phyloP scores from a whole-genome alignment of 1,284 basidiomycete genomes.

The Microbotryum scabiosae region DNA sequence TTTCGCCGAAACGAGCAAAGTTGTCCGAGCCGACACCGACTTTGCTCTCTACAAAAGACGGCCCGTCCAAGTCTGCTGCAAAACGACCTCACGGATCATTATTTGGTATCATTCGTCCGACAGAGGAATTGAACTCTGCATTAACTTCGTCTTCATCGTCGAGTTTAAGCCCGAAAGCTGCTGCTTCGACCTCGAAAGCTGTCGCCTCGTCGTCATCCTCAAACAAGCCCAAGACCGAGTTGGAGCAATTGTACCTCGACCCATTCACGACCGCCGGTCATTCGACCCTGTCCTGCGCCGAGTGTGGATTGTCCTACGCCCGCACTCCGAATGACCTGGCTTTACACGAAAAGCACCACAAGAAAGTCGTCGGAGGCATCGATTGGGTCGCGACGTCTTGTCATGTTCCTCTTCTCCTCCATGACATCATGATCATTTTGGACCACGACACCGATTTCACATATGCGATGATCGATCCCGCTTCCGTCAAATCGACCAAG shows the following conservation, averaged over 20 bases:
- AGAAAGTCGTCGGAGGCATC: slow-evolving; percentile 40
- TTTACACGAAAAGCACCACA: slow-evolving; percentile 42
- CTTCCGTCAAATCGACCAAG: neutral
- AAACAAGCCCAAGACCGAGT: slow-evolving; percentile 1
- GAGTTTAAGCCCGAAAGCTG: neutral
- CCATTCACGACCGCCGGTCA: slow-evolving; percentile 23
- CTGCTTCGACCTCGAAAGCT: neutral
- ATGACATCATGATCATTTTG: neutral
- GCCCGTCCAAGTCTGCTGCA: too few relatives aligned
- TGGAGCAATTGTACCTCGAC: slow-evolving; percentile 30
- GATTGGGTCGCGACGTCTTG: slow-evolving; percentile 35
- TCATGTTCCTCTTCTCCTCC: neutral
- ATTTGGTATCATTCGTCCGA: too few relatives aligned
- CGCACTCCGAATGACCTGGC: slow-evolving; percentile 40
- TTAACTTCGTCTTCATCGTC: too few relatives aligned
- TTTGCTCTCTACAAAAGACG: too few relatives aligned
- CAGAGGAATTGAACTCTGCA: too few relatives aligned
- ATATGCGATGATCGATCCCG: neutral
- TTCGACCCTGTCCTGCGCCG: slow-evolving; percentile 35
- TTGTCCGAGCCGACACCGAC: too few relatives aligned
- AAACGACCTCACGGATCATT: too few relatives aligned
- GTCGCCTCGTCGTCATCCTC: neutral
- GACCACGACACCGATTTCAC: neutral
- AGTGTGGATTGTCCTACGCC: slow-evolving; percentile 43
- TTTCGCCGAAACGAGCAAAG: too few relatives aligned